phyloP scores from a whole-genome alignment of 164 flowering plant genomes.

The Paratinospora sagittata region DNA sequence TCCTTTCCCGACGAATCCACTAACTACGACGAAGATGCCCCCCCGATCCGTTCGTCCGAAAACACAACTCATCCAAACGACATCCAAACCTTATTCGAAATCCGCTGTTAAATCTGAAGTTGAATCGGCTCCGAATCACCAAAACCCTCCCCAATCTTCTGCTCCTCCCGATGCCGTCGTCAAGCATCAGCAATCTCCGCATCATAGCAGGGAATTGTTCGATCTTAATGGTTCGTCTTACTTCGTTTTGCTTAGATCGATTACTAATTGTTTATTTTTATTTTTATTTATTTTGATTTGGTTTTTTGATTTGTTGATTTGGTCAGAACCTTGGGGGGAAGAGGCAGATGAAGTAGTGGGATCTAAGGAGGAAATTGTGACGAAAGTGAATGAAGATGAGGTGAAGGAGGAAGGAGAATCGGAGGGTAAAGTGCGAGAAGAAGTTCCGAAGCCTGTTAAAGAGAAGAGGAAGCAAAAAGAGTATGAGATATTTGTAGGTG shows the following conservation, averaged over 20 bases:
- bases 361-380: constrained; percentile 3
- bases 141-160: constrained; percentile 2
- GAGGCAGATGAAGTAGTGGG: not conserved
- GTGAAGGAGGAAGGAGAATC: no score
- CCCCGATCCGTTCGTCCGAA: constrained; percentile 8
- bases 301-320: not conserved
- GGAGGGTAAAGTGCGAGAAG: not conserved
- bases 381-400: not conserved
- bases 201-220: not conserved
- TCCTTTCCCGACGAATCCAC: no score
- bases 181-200: not conserved
- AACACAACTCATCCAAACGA: constrained; percentile 9
- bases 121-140: not conserved
- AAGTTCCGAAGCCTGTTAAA: not conserved
- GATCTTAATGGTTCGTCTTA: constrained; percentile 15
- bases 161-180: not conserved
- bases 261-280: not conserved
- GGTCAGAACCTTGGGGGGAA: constrained; percentile 11
- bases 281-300: not conserved
- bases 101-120: not conserved
- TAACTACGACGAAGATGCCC: constrained; percentile 2
- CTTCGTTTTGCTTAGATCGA: not conserved
- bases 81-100: not conserved
- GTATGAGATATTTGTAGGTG: constrained; percentile 25
- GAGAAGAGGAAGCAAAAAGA: constrained; percentile 21